Evolutionary conservation across 345 rosid species (phyloP).

Genomic region (Euphorbia peplus): DNA sequence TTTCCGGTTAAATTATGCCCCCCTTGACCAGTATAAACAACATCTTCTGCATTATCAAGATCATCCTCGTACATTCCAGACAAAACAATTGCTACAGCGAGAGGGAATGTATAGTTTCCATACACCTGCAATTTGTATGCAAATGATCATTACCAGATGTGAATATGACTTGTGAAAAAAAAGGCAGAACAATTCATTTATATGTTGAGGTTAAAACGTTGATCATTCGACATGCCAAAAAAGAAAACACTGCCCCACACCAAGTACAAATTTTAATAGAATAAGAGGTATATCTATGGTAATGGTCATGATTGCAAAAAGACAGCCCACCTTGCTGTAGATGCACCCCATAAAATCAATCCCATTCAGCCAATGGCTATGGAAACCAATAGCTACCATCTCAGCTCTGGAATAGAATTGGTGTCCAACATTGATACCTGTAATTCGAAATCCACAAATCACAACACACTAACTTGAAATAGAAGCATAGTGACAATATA

Average conservation of each 20-base stretch:
- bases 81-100: conserved; percentile 70
- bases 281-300: background rate
- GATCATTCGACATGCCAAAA: background rate
- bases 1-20: conserved; percentile 78
- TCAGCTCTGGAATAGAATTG: conserved; percentile 88
- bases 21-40: conserved; percentile 92
- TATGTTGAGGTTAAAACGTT: background rate
- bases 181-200: background rate
- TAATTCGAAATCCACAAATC: conserved; percentile 15
- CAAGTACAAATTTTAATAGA: background rate
- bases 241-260: background rate
- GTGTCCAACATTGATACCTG: conserved; percentile 86
- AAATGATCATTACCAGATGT: background rate
- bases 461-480: background rate
- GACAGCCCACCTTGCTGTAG: conserved; percentile 53
- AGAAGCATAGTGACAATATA: background rate
- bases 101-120: conserved; percentile 48
- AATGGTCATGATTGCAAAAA: background rate
- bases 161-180: background rate
- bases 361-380: conserved; percentile 92
- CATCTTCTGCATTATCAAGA: conserved; percentile 84
- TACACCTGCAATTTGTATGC: conserved; percentile 41
- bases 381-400: conserved; percentile 89
- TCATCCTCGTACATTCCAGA: conserved; percentile 99
- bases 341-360: conserved; percentile 77